These are phyloP conservation scores for Rhizoctonia solani DNA, from an alignment of 1,284 basidiomycete species.

Conservation along the genomic window DNA sequence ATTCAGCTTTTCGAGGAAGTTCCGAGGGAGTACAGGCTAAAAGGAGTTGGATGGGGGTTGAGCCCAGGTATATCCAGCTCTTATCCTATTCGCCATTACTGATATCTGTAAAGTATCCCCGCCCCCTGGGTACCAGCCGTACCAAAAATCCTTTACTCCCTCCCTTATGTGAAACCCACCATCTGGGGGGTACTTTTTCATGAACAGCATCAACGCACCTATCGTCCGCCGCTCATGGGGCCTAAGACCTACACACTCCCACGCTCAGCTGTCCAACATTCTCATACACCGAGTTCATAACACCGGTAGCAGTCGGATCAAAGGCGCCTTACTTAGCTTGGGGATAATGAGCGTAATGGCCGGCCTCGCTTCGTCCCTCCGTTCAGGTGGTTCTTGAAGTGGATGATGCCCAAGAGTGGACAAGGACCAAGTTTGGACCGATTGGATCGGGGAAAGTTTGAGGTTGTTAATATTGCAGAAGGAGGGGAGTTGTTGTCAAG, in stretches of 20 bases:
- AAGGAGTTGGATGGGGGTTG: slow-evolving; percentile 53
- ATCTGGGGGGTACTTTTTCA: slow-evolving; percentile 63
- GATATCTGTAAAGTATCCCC: slow-evolving; percentile 1
- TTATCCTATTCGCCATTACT: neutral
- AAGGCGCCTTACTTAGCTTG: slow-evolving; percentile 52
- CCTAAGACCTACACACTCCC: slow-evolving; percentile 49
- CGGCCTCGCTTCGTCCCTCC: slow-evolving; percentile 37
- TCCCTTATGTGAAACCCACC: slow-evolving; percentile 52
- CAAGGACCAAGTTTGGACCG: slow-evolving; percentile 64
- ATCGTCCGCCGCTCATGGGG: slow-evolving; percentile 82
- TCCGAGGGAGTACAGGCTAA: slow-evolving; percentile 48
- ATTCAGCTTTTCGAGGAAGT: slow-evolving; percentile 55
- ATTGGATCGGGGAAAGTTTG: slow-evolving; percentile 61
- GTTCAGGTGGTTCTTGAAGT: slow-evolving; percentile 56
- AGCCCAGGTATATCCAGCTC: slow-evolving; percentile 58
- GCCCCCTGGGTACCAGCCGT: slow-evolving; percentile 49
- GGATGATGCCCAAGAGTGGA: slow-evolving; percentile 58
- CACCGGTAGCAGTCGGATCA: slow-evolving; percentile 50
- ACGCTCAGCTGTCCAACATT: slow-evolving; percentile 65
- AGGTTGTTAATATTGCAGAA: slow-evolving; percentile 58
- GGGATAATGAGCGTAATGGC: slow-evolving; percentile 46
- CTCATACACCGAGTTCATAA: slow-evolving; percentile 75
- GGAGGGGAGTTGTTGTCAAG: slow-evolving; percentile 60
- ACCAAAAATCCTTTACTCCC: slow-evolving; percentile 52
- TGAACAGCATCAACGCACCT: slow-evolving; percentile 64